Evolutionary conservation across 495 filamentous ascomycete genomes (phyloP), one percentile per base, ranked within the genome.

Genomic region (Daldinia vernicosa): DNA sequence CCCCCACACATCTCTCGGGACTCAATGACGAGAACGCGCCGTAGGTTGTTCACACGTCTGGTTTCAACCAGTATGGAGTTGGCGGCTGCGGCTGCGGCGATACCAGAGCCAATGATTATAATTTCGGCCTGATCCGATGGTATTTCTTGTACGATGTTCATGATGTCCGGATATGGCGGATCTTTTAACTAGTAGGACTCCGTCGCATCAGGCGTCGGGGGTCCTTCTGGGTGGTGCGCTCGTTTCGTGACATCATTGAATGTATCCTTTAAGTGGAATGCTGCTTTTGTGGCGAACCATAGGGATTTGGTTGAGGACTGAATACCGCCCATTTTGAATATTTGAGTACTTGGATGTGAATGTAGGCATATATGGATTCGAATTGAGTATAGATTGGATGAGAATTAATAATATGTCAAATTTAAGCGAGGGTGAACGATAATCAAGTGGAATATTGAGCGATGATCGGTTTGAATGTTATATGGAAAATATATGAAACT

Each of bases 81-180:
- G 1, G 87, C 85, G 6, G 90, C 80, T 0, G 84, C 80, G 0
- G 85, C 78, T 5, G 87, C 88, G 5, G 88, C 87, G 58, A 91
- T 89, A 0, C 89, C 89, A 6, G 86, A 88, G 40, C 89, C 89
- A 50, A 92, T 85, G 51, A 92, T 83, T 15, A 87, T 81, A 47
- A 84, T 78, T 64, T 91, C 84, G 26, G 78, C 80, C 2, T 77
- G 75, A 1, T 43, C 45, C 0, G 85, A 83, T 11, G 89, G 75
- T 1, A 76, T 24, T 4, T 79, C 62, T 12, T 82, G 87, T 55
- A 80, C 80, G 12, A 78, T 69, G 47, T 84, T 76, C 2, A 85
- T 79, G n/a, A 90, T 79, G 0, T 83, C 72, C 45, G 85, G 83
- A 15, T 77, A 77, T 27, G 84, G 82, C 7, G 84, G 84, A 12